Evolutionary conservation across 306 rosid genomes (phyloP).

Genomic region (Gleditsia sinensis): DNA sequence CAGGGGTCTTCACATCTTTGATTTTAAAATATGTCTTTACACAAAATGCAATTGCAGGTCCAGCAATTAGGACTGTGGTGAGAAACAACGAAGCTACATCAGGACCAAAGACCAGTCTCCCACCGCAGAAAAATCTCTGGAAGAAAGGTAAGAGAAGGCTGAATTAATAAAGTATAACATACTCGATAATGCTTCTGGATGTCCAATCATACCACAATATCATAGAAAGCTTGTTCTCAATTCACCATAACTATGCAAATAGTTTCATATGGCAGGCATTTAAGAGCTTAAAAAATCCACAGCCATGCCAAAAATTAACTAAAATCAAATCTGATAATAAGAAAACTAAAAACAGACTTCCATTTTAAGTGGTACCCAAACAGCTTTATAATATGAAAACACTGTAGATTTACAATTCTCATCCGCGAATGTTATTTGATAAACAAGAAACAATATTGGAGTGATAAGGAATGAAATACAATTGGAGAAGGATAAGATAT

Average conservation of each 20-base stretch:
- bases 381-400: slow-evolving; percentile 14
- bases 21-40: slow-evolving; percentile 48
- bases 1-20: slow-evolving; percentile 5
- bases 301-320: slow-evolving; percentile 12
- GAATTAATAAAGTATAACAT: slow-evolving; percentile 38
- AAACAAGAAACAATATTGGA: not conserved
- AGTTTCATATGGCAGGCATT: slow-evolving; percentile 1
- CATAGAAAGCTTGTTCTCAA: slow-evolving; percentile 6
- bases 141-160: slow-evolving; percentile 33
- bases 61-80: slow-evolving; percentile 65
- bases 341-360: too few relatives aligned
- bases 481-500: not conserved
- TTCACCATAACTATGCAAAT: slow-evolving; percentile 10
- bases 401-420: slow-evolving; percentile 17
- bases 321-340: slow-evolving; percentile 14
- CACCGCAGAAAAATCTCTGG: slow-evolving; percentile 85
- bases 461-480: not conserved
- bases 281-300: slow-evolving; percentile 7
- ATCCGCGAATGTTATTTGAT: not conserved
- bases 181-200: slow-evolving; percentile 10
- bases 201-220: slow-evolving; percentile 18
- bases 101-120: slow-evolving; percentile 94
- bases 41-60: slow-evolving; percentile 79
- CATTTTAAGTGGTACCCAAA: too few relatives aligned
- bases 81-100: slow-evolving; percentile 81